A percentile compares a stretch with the other conserved stretches of the same genome.
Conservation (phyloP, 2,329 filamentous ascomycete species). For the Fusarium sp. region DNA sequence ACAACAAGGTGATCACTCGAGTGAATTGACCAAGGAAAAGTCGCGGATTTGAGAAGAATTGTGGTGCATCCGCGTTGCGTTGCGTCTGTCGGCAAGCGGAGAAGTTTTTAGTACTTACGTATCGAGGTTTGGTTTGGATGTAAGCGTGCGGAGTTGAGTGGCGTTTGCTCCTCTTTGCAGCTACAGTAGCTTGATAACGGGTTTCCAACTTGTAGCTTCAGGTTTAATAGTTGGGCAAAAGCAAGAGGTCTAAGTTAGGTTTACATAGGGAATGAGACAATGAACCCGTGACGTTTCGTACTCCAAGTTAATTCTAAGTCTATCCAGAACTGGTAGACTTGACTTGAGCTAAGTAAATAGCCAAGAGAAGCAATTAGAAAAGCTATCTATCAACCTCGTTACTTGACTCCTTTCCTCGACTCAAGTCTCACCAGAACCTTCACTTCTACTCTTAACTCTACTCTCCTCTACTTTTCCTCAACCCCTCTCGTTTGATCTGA, state of each 20-base stretch:
- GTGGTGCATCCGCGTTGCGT: conserved; percentile 25
- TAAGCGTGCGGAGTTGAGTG: conserved; percentile 20
- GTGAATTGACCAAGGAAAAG: conserved; percentile 30
- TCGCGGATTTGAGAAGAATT: conserved; percentile 36
- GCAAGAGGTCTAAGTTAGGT: too few relatives aligned
- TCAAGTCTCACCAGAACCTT: conserved; percentile 1
- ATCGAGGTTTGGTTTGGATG: conserved; percentile 15
- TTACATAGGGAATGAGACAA: too few relatives aligned
- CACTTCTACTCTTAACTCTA: not conserved
- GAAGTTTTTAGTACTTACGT: conserved; percentile 24
- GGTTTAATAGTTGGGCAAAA: too few relatives aligned
- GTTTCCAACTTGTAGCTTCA: not conserved
- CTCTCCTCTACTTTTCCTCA: conserved; percentile 2
- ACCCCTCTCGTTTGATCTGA: conserved; percentile 22
- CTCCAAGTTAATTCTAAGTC: too few relatives aligned
- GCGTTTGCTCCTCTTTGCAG: conserved; percentile 1
- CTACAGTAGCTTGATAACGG: not conserved
- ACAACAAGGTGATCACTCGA: conserved; percentile 29
- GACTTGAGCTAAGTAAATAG: too few relatives aligned
- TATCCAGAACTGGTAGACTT: too few relatives aligned
- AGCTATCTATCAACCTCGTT: too few relatives aligned
- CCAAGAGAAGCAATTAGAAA: too few relatives aligned
- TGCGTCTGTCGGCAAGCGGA: conserved; percentile 40
- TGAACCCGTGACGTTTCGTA: too few relatives aligned
- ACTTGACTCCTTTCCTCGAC: not conserved